Evolutionary conservation across 176 grass and related monocot genomes (phyloP).

Genomic region (Avena atlantica): DNA sequence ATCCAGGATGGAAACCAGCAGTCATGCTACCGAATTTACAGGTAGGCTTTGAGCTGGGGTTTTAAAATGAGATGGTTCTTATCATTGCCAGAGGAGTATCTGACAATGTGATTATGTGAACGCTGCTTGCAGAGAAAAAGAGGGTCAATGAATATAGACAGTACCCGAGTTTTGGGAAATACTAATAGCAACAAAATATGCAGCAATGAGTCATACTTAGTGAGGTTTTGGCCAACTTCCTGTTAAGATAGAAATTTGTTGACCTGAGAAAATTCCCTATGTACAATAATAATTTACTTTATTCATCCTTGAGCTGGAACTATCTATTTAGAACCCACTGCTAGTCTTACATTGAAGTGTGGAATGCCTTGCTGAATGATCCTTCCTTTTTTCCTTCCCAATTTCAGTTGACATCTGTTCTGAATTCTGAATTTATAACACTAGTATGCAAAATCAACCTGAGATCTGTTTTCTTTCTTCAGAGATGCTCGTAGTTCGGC

Average conservation of each 20-base stretch:
- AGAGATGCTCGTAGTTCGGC: slow-evolving; percentile 73
- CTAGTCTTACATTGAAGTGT: slow-evolving; percentile 6
- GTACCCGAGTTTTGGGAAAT: slow-evolving; percentile 37
- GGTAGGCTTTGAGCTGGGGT: background rate
- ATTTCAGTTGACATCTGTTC: slow-evolving; percentile 23
- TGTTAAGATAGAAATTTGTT: slow-evolving; percentile 15
- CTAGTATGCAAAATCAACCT: slow-evolving; percentile 30
- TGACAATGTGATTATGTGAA: slow-evolving; percentile 35
- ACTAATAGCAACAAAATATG: slow-evolving; percentile 30
- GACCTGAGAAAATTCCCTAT: slow-evolving; percentile 28
- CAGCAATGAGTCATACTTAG: slow-evolving; percentile 33
- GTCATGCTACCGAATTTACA: slow-evolving; percentile 56
- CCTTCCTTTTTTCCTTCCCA: slow-evolving; percentile 28
- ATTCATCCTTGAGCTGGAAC: slow-evolving; percentile 40
- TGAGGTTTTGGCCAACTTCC: slow-evolving; percentile 39
- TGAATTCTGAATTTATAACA: slow-evolving; percentile 30
- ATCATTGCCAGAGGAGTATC: slow-evolving; percentile 35
- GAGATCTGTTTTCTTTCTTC: slow-evolving; percentile 22
- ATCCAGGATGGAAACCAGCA: slow-evolving; percentile 83
- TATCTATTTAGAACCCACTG: background rate
- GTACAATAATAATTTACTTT: background rate
- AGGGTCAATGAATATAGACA: slow-evolving; percentile 33
- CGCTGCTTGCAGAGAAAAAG: slow-evolving; percentile 46
- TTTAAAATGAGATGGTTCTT: slow-evolving; percentile 9
- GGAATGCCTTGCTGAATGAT: slow-evolving; percentile 20